These are phyloP conservation scores for Exserohilum turcica DNA, from an alignment of 2,329 filamentous ascomycete genomes.

Conservation along the genomic window DNA sequence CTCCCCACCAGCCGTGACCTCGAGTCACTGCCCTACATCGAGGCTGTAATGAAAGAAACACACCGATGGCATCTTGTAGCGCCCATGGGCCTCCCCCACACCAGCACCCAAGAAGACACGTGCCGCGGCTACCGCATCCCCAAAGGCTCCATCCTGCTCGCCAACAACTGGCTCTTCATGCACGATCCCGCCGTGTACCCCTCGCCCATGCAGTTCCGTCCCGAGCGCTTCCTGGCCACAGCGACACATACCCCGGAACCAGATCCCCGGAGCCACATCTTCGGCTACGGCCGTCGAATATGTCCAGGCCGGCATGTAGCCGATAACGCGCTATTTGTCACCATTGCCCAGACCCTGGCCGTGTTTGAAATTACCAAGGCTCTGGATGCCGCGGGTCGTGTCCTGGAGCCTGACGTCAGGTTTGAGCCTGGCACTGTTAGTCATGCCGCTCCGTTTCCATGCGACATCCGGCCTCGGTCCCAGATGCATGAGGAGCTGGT, in stretches of 20 bases:
- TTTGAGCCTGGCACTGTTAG: constrained; percentile 38
- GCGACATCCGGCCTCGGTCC: constrained; percentile 41
- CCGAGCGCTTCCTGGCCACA: constrained; percentile 49
- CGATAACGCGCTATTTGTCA: constrained; percentile 50
- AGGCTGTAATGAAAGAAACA: constrained; percentile 47
- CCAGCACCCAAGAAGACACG: constrained; percentile 39
- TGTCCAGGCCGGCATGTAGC: constrained; percentile 53
- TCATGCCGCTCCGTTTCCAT: constrained; percentile 45
- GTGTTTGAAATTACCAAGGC: constrained; percentile 50
- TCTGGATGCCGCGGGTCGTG: neutral
- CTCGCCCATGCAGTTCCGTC: constrained; percentile 49
- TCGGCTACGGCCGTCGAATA: constrained; percentile 52
- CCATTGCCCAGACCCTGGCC: constrained; percentile 52
- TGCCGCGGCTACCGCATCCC: constrained; percentile 50
- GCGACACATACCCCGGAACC: constrained; percentile 43
- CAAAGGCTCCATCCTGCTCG: constrained; percentile 45
- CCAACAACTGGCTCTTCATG: constrained; percentile 50
- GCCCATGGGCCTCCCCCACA: constrained; percentile 42
- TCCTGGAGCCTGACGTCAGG: constrained; percentile 2
- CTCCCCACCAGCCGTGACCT: constrained; percentile 57
- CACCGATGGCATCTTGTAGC: constrained; percentile 48
- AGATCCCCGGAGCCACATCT: constrained; percentile 42
- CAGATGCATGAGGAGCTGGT: constrained; percentile 42
- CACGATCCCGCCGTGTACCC: constrained; percentile 48
- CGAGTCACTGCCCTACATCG: constrained; percentile 47